A percentile compares a stretch with the other conserved stretches of the same genome.
Evolutionary conservation across 2,329 filamentous ascomycete species (phyloP).

Genomic region (Diaporthe sp.): DNA sequence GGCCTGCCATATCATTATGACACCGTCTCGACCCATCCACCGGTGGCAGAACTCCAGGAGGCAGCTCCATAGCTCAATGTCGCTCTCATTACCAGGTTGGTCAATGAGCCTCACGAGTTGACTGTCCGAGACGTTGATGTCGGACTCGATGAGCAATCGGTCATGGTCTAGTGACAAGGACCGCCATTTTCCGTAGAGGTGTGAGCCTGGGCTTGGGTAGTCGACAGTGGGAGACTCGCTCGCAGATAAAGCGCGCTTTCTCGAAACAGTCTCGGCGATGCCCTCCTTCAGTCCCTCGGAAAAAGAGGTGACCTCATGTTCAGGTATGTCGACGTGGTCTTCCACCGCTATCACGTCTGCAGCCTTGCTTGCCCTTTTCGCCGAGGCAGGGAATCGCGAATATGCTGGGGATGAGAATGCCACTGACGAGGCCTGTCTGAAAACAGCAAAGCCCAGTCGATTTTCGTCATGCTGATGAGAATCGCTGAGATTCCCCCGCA

Average conservation of each 20-base stretch:
- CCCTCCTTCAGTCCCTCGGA: conserved; percentile 33
- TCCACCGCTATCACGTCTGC: conserved; percentile 34
- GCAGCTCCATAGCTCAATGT: conserved; percentile 49
- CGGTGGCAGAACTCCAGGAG: conserved; percentile 48
- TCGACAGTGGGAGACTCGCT: not conserved
- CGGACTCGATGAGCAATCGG: conserved; percentile 44
- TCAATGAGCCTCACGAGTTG: conserved; percentile 43
- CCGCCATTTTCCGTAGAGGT: conserved; percentile 45
- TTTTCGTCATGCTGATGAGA: not conserved
- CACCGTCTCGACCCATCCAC: conserved; percentile 43
- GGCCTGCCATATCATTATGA: conserved; percentile 45
- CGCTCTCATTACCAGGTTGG: conserved; percentile 44
- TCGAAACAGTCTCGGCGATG: conserved; percentile 29
- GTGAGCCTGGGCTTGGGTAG: conserved; percentile 35
- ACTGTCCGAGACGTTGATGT: conserved; percentile 36
- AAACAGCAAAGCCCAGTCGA: too few species aligned
- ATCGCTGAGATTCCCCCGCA: not conserved
- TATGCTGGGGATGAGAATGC: conserved; percentile 21
- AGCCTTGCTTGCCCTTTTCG: conserved; percentile 31
- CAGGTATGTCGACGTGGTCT: conserved; percentile 15
- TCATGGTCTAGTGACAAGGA: conserved; percentile 44
- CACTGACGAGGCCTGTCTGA: conserved; percentile 28
- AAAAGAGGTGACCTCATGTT: conserved; percentile 31
- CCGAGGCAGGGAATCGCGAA: not conserved
- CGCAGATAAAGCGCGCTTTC: not conserved